Evolutionary conservation across 306 rosid species (phyloP).

Genomic region (Malus fusca): DNA sequence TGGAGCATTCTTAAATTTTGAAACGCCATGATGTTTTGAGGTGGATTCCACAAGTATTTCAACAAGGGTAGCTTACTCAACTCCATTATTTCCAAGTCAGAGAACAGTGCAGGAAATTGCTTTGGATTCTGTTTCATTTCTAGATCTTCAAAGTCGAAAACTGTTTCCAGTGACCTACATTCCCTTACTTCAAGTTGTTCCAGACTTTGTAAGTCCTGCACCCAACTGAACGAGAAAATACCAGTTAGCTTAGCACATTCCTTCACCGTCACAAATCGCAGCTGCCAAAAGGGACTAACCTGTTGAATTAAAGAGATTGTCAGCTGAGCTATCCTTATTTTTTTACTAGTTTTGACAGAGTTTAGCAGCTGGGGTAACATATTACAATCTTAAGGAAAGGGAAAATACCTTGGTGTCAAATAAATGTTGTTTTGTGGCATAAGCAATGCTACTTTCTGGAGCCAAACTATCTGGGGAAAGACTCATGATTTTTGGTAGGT

Average conservation of each 20-base stretch:
- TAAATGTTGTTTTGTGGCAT: not conserved
- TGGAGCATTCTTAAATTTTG: not conserved
- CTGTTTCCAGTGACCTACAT: not conserved
- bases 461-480: not conserved
- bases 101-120: not conserved
- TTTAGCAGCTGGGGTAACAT: not conserved
- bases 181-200: slow-evolving; percentile 2
- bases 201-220: not conserved
- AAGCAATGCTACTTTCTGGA: not conserved
- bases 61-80: not conserved
- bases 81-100: not conserved
- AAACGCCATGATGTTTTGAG: not conserved
- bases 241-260: not conserved
- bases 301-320: not conserved
- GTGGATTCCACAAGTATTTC: not conserved
- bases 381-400: not conserved
- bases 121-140: not conserved
- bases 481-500: not conserved
- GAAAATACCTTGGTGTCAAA: not conserved
- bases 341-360: too few species aligned
- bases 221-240: not conserved
- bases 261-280: not conserved
- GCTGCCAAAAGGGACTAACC: not conserved
- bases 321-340: not conserved
- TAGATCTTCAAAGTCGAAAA: not conserved